Percentiles rank a stretch among this genome's conserved stretches.
Evolutionary conservation across 768 basidiomycete species (phyloP).

Genomic region (Boletus rubescentipes): DNA sequence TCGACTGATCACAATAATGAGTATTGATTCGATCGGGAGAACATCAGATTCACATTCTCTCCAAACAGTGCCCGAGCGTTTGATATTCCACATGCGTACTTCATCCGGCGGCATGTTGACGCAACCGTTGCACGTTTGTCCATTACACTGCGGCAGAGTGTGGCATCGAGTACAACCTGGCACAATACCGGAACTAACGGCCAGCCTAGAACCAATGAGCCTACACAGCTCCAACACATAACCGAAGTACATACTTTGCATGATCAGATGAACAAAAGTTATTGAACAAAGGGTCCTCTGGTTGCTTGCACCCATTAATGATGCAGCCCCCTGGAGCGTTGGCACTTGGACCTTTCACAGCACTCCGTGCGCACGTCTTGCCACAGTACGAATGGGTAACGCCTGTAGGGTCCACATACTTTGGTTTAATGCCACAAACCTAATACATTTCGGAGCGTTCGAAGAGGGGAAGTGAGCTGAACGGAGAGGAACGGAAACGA

Average conservation of each 20-base stretch:
- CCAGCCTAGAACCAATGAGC: slow-evolving; percentile 40
- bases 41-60: slow-evolving; percentile 46
- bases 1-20: slow-evolving; percentile 43
- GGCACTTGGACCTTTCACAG: slow-evolving; percentile 32
- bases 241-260: slow-evolving; percentile 44
- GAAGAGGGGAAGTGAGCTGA: slow-evolving; percentile 8
- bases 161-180: slow-evolving; percentile 51
- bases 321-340: slow-evolving; percentile 41
- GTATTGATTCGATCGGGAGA: slow-evolving; percentile 15
- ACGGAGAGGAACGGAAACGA: slow-evolving; percentile 9
- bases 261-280: slow-evolving; percentile 62
- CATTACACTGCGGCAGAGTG: slow-evolving; percentile 44
- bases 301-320: slow-evolving; percentile 51
- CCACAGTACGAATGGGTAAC: slow-evolving; percentile 59
- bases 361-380: slow-evolving; percentile 54
- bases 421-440: slow-evolving; percentile 61
- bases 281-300: slow-evolving; percentile 48
- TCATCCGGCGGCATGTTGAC: slow-evolving; percentile 44
- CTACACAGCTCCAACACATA: slow-evolving; percentile 3
- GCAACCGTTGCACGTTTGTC: slow-evolving; percentile 50
- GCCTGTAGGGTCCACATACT: slow-evolving; percentile 59
- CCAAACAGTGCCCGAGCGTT: slow-evolving; percentile 45
- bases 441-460: slow-evolving; percentile 24
- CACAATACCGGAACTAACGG: slow-evolving; percentile 48
- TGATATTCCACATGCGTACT: slow-evolving; percentile 49